Conservation (phyloP, 495 filamentous ascomycete genomes). For the Acidomyces sp. region DNA sequence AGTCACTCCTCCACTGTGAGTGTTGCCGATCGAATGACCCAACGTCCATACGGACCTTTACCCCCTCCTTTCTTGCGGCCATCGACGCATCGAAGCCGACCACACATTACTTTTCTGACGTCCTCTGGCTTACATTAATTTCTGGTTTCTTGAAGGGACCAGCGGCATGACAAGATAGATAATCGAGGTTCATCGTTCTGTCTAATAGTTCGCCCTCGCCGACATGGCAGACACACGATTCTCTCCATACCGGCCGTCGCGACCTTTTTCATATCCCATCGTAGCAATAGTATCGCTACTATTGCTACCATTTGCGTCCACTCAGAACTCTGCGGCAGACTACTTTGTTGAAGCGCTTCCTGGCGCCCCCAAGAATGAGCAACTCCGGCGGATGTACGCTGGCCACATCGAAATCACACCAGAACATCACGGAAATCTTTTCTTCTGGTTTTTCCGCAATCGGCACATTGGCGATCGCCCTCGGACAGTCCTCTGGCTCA, state of each 20-base stretch:
- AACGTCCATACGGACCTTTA: too few species aligned
- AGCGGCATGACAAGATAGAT: too few species aligned
- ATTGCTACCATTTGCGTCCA: constrained; percentile 19
- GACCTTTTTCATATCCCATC: neutral
- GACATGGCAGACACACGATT: constrained; percentile 2
- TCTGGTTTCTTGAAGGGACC: too few species aligned
- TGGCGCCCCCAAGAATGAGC: constrained; percentile 70
- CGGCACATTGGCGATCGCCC: constrained; percentile 85
- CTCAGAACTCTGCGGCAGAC: constrained; percentile 54
- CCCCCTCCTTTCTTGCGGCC: too few species aligned
- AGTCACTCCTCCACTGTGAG: too few species aligned
- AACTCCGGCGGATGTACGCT: constrained; percentile 90
- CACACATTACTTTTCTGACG: too few species aligned
- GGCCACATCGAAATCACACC: constrained; percentile 85
- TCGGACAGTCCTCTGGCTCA: constrained; percentile 91
- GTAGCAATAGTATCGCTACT: neutral
- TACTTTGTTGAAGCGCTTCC: constrained; percentile 80
- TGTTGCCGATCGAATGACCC: too few species aligned
- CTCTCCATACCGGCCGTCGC: neutral
- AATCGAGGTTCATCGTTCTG: neutral
- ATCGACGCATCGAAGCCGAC: too few species aligned
- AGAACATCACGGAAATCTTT: constrained; percentile 77
- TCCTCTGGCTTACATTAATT: too few species aligned
- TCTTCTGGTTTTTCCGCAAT: constrained; percentile 97
- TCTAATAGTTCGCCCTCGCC: neutral